These are phyloP conservation scores for Vitis rupestris DNA, from an alignment of 164 flowering plant species.

Conservation along the genomic window DNA sequence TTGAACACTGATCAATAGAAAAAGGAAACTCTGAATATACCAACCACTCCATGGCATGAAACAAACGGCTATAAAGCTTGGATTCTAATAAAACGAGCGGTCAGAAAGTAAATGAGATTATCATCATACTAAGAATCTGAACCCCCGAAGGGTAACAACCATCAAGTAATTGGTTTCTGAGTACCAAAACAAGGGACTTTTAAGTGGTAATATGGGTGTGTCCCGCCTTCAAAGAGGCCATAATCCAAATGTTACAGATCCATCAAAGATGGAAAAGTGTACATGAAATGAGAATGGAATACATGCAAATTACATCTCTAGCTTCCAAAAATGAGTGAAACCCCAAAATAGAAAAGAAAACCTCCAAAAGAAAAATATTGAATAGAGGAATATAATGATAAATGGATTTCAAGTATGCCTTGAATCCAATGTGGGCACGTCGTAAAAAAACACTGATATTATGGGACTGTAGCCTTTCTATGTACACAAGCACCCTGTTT, in stretches of 20 bases:
- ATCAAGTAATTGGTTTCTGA: too few relatives aligned
- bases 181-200: too few relatives aligned
- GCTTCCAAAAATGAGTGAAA: conserved; percentile 17
- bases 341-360: background rate
- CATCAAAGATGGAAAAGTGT: conserved; percentile 4
- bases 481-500: conserved; percentile 28
- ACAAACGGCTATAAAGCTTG: too few relatives aligned
- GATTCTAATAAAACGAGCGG: too few relatives aligned
- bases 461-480: conserved; percentile 10
- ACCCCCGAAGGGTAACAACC: too few relatives aligned
- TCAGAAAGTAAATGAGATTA: too few relatives aligned
- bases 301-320: conserved; percentile 25
- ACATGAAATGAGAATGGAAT: conserved; percentile 7
- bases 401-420: conserved; percentile 29
- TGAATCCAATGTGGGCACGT: conserved; percentile 9
- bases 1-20: too few relatives aligned
- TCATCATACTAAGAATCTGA: too few relatives aligned
- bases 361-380: conserved; percentile 2
- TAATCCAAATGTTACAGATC: conserved; percentile 13
- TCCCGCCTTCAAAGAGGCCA: background rate
- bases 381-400: conserved; percentile 9
- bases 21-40: too few relatives aligned
- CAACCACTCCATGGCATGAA: too few relatives aligned
- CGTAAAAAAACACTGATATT: conserved; percentile 1
- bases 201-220: too few relatives aligned